Percentiles rank a stretch among this genome's conserved stretches.
Conservation (phyloP, 2,329 filamentous ascomycete genomes). For the Ascochyta koolunga region DNA sequence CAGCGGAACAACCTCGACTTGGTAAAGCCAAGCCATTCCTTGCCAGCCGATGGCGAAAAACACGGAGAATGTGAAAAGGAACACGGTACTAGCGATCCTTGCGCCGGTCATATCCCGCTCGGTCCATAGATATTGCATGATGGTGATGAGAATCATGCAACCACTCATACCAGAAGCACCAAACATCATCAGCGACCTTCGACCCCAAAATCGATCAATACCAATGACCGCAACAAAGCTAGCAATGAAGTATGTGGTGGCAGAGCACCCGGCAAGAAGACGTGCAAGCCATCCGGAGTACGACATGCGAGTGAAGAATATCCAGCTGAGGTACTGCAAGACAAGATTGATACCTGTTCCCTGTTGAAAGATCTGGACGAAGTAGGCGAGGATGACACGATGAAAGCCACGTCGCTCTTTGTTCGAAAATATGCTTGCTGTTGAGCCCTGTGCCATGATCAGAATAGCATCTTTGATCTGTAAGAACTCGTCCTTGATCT, state of each 20-base stretch:
- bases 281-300: slow-evolving; percentile 51
- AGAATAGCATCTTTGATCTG: slow-evolving; percentile 44
- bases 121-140: slow-evolving; percentile 34
- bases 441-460: slow-evolving; percentile 38
- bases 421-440: slow-evolving; percentile 33
- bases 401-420: slow-evolving; percentile 50
- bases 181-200: slow-evolving; percentile 45
- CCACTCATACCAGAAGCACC: slow-evolving; percentile 43
- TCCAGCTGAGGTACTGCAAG: slow-evolving; percentile 53
- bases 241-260: slow-evolving; percentile 47
- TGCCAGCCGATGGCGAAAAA: slow-evolving; percentile 87
- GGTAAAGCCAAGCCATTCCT: slow-evolving; percentile 66
- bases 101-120: slow-evolving; percentile 21
- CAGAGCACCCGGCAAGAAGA: slow-evolving; percentile 46
- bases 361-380: slow-evolving; percentile 54
- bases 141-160: slow-evolving; percentile 42
- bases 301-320: slow-evolving; percentile 60
- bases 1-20: slow-evolving; percentile 84
- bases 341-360: slow-evolving; percentile 42
- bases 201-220: slow-evolving; percentile 47
- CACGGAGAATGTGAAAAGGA: slow-evolving; percentile 89
- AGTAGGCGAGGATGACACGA: slow-evolving; percentile 50
- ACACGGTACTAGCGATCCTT: slow-evolving; percentile 59
- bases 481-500: slow-evolving; percentile 50
- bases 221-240: slow-evolving; percentile 46